Percentiles rank a stretch among this genome's conserved stretches.
phyloP scores from a whole-genome alignment of 257 asterid genomes.

The Solanum medicagineum region DNA sequence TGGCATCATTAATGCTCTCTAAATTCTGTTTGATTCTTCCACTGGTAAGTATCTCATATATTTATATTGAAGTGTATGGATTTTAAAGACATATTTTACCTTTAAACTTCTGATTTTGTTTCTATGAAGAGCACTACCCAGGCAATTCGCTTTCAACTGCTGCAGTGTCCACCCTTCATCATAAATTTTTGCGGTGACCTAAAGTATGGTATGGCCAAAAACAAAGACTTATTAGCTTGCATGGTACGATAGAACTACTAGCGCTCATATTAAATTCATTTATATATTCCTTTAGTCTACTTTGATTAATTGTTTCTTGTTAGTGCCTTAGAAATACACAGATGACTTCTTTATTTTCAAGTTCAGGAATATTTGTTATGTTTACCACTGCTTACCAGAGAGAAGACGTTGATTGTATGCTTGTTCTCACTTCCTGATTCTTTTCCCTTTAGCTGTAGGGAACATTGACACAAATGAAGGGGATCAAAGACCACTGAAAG shows the following conservation, averaged over 20 bases:
- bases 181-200: slow-evolving; percentile 78
- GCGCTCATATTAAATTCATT: background rate
- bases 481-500: slow-evolving; percentile 22
- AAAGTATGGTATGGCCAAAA: slow-evolving; percentile 51
- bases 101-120: background rate
- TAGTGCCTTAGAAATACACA: background rate
- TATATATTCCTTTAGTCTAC: background rate
- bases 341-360: background rate
- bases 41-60: slow-evolving; percentile 38
- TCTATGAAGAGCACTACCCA: slow-evolving; percentile 57
- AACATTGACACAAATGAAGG: slow-evolving; percentile 25
- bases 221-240: background rate
- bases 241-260: background rate
- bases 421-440: background rate
- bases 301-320: background rate
- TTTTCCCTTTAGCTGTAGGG: slow-evolving; percentile 27
- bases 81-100: background rate
- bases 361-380: background rate
- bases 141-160: slow-evolving; percentile 74
- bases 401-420: background rate
- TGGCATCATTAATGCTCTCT: slow-evolving; percentile 66
- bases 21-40: slow-evolving; percentile 77
- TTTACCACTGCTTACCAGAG: background rate
- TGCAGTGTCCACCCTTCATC: slow-evolving; percentile 72
- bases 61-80: background rate